Percentiles rank a stretch among this genome's conserved stretches.
phyloP scores from a whole-genome alignment of 2,329 filamentous ascomycete species.

The Sporothrix pallida region DNA sequence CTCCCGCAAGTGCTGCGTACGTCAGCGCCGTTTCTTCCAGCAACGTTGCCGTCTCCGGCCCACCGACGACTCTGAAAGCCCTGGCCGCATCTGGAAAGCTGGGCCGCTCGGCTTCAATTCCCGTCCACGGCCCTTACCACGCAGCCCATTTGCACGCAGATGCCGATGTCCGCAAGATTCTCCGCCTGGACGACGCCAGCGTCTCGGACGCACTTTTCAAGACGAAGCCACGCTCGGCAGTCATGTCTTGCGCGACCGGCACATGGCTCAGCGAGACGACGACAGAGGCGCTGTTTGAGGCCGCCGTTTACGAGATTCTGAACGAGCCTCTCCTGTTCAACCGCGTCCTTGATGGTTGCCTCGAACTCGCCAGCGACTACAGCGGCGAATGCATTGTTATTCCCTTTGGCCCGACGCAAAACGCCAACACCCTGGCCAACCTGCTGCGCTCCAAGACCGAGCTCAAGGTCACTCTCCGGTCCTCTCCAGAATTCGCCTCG shows the following conservation, averaged over 20 bases:
- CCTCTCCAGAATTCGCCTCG: slow-evolving; percentile 45
- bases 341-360: slow-evolving; percentile 56
- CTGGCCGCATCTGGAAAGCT: slow-evolving; percentile 51
- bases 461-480: slow-evolving; percentile 51
- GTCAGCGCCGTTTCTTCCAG: slow-evolving; percentile 58
- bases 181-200: slow-evolving; percentile 51
- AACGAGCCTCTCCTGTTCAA: slow-evolving; percentile 56
- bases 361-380: slow-evolving; percentile 51
- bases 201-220: slow-evolving; percentile 50
- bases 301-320: slow-evolving; percentile 56
- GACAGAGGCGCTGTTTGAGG: slow-evolving; percentile 51
- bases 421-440: slow-evolving; percentile 53
- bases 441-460: slow-evolving; percentile 51
- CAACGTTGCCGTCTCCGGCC: slow-evolving; percentile 61
- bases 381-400: slow-evolving; percentile 53
- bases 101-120: slow-evolving; percentile 54
- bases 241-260: slow-evolving; percentile 60
- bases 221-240: slow-evolving; percentile 53
- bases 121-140: slow-evolving; percentile 64
- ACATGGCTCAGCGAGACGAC: slow-evolving; percentile 49
- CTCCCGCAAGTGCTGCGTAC: slow-evolving; percentile 56
- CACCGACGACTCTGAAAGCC: slow-evolving; percentile 55
- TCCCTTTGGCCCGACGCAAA: slow-evolving; percentile 58
- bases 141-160: slow-evolving; percentile 58
- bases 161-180: slow-evolving; percentile 53